These are phyloP conservation scores for Tetrapisispora iriomotensis DNA, from an alignment of 805 yeast species.

Conservation along the genomic window DNA sequence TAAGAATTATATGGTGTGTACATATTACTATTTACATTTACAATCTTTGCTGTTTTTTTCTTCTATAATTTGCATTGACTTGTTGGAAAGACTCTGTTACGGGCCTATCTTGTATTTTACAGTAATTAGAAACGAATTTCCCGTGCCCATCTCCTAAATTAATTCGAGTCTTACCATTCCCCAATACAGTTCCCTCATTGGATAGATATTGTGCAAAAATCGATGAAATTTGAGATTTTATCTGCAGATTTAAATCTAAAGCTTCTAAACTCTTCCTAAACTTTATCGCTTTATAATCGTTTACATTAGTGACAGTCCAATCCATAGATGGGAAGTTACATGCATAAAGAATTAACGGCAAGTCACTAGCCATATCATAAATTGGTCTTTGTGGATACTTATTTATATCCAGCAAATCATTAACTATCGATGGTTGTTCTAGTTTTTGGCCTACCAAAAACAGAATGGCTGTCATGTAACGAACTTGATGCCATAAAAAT, in stretches of 20 bases:
- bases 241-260: conserved; percentile 43
- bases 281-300: conserved; percentile 33
- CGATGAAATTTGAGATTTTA: conserved; percentile 45
- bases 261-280: conserved; percentile 39
- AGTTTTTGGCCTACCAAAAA: conserved; percentile 70
- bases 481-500: conserved; percentile 94
- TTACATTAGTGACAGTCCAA: conserved; percentile 38
- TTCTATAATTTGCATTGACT: conserved; percentile 53
- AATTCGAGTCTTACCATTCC: too few relatives aligned
- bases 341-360: conserved; percentile 79
- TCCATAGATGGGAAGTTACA: conserved; percentile 65
- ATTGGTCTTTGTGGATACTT: conserved; percentile 58
- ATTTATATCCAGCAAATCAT: conserved; percentile 47
- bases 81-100: conserved; percentile 55
- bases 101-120: conserved; percentile 47
- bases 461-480: conserved; percentile 85
- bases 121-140: conserved; percentile 44
- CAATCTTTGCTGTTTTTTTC: conserved; percentile 29
- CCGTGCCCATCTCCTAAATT: conserved; percentile 79
- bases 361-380: conserved; percentile 83
- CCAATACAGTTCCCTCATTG: too few relatives aligned
- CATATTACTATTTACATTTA: too few relatives aligned
- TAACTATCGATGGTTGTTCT: conserved; percentile 52
- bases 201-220: conserved; percentile 37
- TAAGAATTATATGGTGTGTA: too few relatives aligned